Base-by-base conservation (phyloP, 768 basidiomycete genomes). In the Russula compacta region DNA sequence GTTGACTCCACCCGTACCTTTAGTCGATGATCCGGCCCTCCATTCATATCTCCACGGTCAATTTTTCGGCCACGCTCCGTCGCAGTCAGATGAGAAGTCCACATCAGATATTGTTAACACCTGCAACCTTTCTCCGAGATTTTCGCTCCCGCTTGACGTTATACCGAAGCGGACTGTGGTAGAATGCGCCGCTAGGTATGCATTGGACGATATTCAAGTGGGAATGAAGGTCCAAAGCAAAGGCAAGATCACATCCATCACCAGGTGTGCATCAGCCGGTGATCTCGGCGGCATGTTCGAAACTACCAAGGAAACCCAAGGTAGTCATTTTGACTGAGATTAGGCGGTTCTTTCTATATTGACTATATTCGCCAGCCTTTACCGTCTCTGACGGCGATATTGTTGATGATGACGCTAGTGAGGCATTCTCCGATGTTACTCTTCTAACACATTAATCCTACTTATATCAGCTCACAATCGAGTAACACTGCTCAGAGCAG, bases 161-260 rank as follows among this genome's bases (percentile, higher is more conserved):
- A 19, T 47, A 32, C 39, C 29, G 15, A 36, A 12, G 33, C 33
- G 12, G 4, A n/a, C 29, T 8, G 52, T 21, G 6, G 17, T 1
- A 14, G 33, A 15, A 56, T 24, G 15, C 21, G 12, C 33, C 17
- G 12, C 46, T 21, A 36, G 32, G 21, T 61, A 52, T 24, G 50
- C 60, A 17, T 40, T 2, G 35, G 60, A 61, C 43, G 60, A 61
- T 39, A 61, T 56, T 49, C 55, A 33, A 17, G 35, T 61, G 3
- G 53, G 53, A 39, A 35, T 39, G 10, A 53, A 53, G 39, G 24
- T 4, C 9, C 53, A 32, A 21, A 36, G 35, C 17, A 12, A 35
- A 39, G 5, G 39, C 44, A 17, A 33, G 19, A 17, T 29, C 21
- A 10, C 19, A 9, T 29, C 29, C n/a, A 19, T 48, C 24, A 49